phyloP scores from a whole-genome alignment of 139 green algal genomes.

The Axilococcus clingmanii region DNA sequence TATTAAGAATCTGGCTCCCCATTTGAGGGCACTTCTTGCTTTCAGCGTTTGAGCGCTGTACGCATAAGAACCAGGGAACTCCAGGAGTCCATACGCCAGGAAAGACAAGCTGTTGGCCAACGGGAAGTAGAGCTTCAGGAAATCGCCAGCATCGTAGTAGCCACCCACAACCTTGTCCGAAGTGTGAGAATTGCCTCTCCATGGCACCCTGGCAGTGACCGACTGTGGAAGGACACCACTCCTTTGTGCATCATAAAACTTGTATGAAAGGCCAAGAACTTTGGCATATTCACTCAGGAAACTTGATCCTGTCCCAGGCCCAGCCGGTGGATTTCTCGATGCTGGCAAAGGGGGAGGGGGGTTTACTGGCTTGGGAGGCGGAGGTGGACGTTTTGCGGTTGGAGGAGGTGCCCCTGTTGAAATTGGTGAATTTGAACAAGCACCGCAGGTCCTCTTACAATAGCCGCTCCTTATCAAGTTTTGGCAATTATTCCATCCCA shows the following conservation, averaged over 20 bases:
- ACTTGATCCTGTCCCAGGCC: too few relatives aligned
- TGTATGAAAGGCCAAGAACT: constrained; percentile 11
- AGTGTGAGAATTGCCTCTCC: constrained; percentile 16
- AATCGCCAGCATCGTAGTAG: constrained; percentile 31
- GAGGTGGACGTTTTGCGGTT: too few relatives aligned
- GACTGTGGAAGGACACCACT: constrained; percentile 20
- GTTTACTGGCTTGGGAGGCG: too few relatives aligned
- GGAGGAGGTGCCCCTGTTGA: too few relatives aligned
- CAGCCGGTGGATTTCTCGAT: too few relatives aligned
- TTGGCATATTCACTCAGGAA: constrained; percentile 9
- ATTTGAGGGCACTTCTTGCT: background rate
- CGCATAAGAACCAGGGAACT: constrained; percentile 25
- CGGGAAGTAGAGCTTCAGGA: constrained; percentile 52
- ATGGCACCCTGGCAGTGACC: constrained; percentile 29
- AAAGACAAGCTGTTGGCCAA: constrained; percentile 29
- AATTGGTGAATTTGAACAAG: too few relatives aligned
- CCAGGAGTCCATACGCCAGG: constrained; percentile 36
- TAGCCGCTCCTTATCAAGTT: too few relatives aligned
- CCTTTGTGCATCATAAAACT: constrained; percentile 42
- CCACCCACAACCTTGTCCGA: constrained; percentile 27
- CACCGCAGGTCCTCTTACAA: too few relatives aligned
- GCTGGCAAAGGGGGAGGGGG: too few relatives aligned
- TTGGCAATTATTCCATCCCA: too few relatives aligned
- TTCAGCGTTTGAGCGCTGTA: background rate
- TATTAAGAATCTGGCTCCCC: constrained; percentile 8